Evolutionary conservation across 139 green algal species (phyloP).

Genomic region (Chlamydomonas sphaeroides): DNA sequence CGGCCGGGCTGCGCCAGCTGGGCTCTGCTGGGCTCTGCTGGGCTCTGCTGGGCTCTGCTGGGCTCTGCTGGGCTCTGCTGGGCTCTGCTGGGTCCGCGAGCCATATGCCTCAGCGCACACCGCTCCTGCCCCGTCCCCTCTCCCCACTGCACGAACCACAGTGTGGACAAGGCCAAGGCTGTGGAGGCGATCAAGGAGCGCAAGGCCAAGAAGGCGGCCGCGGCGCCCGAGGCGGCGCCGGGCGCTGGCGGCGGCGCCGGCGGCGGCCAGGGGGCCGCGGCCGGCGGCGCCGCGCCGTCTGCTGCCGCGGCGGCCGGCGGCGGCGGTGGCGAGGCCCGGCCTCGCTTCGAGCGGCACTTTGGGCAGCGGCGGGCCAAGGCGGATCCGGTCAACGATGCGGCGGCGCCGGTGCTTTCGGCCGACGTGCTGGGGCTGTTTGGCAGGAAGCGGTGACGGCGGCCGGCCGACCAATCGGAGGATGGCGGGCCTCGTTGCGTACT

Average conservation of each 20-base stretch:
- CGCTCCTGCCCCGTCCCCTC: too few species aligned
- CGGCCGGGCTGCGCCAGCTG: too few species aligned
- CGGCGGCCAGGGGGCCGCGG: background rate
- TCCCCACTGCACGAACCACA: background rate
- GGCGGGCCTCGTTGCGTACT: too few species aligned
- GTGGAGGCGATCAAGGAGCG: constrained; percentile 59
- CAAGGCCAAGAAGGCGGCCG: constrained; percentile 3
- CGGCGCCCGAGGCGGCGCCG: background rate
- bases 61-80: too few species aligned
- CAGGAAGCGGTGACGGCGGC: background rate
- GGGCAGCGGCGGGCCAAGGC: constrained; percentile 67
- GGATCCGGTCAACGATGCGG: constrained; percentile 60
- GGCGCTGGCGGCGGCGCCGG: background rate
- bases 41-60: too few species aligned
- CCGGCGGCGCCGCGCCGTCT: background rate
- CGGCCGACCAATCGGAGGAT: too few species aligned
- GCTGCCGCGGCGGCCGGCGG: background rate
- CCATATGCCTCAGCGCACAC: too few species aligned
- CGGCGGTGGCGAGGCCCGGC: background rate
- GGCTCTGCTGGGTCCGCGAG: too few species aligned
- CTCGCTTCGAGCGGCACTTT: constrained; percentile 54
- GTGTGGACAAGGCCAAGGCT: constrained; percentile 67
- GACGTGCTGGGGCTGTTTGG: constrained; percentile 68
- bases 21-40: too few species aligned
- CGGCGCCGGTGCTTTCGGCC: constrained; percentile 47